Percentiles rank a stretch among this genome's conserved stretches.
Conservation (phyloP, 2,329 filamentous ascomycete species). For the Xylariaceae sp. region DNA sequence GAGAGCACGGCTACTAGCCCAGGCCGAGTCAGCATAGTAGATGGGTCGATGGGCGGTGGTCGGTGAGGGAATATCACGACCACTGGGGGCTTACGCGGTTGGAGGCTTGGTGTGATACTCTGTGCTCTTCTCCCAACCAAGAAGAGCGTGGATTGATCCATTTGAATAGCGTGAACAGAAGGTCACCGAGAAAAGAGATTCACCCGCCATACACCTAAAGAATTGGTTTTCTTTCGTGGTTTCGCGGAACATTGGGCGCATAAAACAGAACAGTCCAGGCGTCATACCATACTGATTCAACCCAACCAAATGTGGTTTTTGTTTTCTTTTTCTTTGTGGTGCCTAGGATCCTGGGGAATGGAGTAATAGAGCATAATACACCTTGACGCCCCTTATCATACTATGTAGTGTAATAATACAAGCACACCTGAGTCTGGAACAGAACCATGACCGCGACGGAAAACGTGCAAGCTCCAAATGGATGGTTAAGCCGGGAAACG, state of each 20-base stretch:
- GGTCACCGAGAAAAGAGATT: constrained; percentile 8
- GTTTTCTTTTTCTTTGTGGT: not conserved
- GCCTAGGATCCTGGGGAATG: not conserved
- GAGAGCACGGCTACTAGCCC: constrained; percentile 69
- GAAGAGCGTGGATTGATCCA: constrained; percentile 1
- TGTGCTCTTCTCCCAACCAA: no score
- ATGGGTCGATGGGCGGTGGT: not conserved
- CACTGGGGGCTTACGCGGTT: not conserved
- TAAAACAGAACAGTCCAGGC: not conserved
- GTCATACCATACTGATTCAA: not conserved
- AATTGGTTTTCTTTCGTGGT: constrained; percentile 9
- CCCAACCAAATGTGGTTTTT: not conserved
- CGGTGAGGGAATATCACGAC: not conserved
- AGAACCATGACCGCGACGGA: not conserved
- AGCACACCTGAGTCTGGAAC: not conserved
- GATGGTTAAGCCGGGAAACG: not conserved
- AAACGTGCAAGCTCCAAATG: not conserved
- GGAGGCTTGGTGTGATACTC: not conserved
- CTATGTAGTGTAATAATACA: no score
- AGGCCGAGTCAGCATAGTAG: constrained; percentile 46
- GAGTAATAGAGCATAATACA: not conserved
- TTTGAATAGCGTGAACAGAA: constrained; percentile 4
- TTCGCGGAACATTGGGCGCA: not conserved
- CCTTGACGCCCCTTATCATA: not conserved
- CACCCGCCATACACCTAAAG: constrained; percentile 3